Base-by-base conservation (phyloP, 1,139 yeast species). In the Geotrichum aggregatum region DNA sequence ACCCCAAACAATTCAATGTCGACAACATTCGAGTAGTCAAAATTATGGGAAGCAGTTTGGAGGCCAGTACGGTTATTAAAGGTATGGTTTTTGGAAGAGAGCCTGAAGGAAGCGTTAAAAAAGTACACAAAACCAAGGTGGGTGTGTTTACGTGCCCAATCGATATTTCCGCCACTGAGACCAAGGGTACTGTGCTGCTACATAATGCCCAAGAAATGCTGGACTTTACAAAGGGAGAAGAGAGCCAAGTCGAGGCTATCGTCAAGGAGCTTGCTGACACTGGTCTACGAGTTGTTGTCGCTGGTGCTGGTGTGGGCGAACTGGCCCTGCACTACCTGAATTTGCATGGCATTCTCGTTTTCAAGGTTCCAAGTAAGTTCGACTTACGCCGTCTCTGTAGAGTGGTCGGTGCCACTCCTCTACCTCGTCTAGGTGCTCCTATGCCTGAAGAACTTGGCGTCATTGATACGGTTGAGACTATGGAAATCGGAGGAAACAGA, bases 51-150 rank as follows among this genome's bases (percentile, higher is more conserved):
- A 78, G 95, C 21, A 77, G 94, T 52, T 75, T 94, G 61, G 72
- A 76, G 34, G 77, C 78, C 61, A 85, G 95, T 8, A 77, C 78
- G 62, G 98, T 94, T 52, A 76, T 94, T 61, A 87, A 87, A 71
- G 98, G 98, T 61, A 92, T 92, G 98, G 97, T 94, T 40, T 92
- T 94, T 77, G 95, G 96, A 61, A 80, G 95, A 64, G 96, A 89
- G 69, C 97, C 98, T 11, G 98, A 92, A 69, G 96, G 97, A 14
- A 82, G 81, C 58, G 72, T 91, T 52, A 87, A 87, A 70, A 78
- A 82, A 58, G 74, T 85, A 54, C 69, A 69, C 33, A 81, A 78
- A 63, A 81, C 95, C 26, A 89, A 88, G 70, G 98, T 92, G 42
- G 98, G 87, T 7, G 92, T 89, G 3, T 94, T 78, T 72, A 88